Evolutionary conservation across 1,139 yeast species (phyloP).

Genomic region (Debaryomyces nepalensis): DNA sequence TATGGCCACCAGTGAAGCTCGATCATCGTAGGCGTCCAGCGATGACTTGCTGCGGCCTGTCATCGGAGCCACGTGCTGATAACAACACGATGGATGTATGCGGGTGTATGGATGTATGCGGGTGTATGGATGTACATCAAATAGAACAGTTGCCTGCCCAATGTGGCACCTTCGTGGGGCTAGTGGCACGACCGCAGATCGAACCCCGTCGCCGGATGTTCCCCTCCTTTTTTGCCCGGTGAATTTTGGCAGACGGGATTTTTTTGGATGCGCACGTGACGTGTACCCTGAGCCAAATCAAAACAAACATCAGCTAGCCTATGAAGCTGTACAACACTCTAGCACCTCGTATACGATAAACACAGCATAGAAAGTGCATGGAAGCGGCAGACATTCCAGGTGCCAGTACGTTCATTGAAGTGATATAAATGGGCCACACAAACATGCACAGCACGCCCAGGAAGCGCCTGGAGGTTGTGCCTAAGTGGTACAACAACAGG

Average conservation of each 20-base stretch:
- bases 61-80: not conserved
- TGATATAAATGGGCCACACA: conserved; percentile 8
- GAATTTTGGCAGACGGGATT: no score
- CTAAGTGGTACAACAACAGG: conserved; percentile 19
- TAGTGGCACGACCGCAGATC: no score
- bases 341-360: not conserved
- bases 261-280: no score
- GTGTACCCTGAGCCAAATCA: no score
- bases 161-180: no score
- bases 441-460: conserved; percentile 7
- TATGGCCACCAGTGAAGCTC: no score
- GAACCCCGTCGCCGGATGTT: no score
- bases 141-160: no score
- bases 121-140: not conserved
- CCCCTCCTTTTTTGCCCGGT: no score
- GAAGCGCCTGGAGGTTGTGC: conserved; percentile 3
- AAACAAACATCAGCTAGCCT: no score
- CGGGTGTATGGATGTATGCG: not conserved
- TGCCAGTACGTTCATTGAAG: conserved; percentile 4
- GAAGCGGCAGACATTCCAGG: not conserved
- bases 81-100: not conserved
- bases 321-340: no score
- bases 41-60: not conserved
- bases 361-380: not conserved
- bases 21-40: not conserved